Evolutionary conservation across 208 protist genomes (phyloP), one percentile per base, ranked within the genome.

Genomic region (Leishmania gerbilli): DNA sequence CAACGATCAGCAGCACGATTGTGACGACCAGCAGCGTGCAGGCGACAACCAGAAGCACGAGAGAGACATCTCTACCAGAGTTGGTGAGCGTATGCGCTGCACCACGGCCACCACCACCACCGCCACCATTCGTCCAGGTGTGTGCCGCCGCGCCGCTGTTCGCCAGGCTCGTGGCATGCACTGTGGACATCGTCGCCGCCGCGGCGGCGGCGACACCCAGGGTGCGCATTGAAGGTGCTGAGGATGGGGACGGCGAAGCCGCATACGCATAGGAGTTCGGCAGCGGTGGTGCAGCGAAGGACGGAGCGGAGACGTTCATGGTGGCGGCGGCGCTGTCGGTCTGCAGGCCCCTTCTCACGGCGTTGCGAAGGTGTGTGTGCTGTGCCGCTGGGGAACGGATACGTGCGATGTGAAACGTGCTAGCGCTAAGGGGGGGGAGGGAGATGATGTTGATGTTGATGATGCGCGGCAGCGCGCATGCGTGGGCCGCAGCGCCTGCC

Each of bases 11-110:
- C 0, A 79, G 40, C 4, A 21, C 60, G 31, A 71, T 24, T 0
- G 45, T 51, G 24, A 79, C 45, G 45, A 58, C 47, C 55, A 79
- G 62, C 55, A 79, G n/a, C 34, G 47, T 55, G 45, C 76, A 79
- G 17, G 64, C 15, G 19, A 71, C 62, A 51, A 58, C 27, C 19
- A 79, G 45, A 34, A 79, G 40, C 19, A 45, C 76, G 9, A 55
- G 8, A 56, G 71, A 55, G 55, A 34, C 9, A 58, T 53, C 40
- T 21, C 5, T 40, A 42, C 74, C 34, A 47, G 19, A 27, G 47
- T 8, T 40, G 74, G 55, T 49, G 76, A 56, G 60, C 31, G 45
- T 21, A 3, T 19, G 31, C 51, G 69, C 21, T 1, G 19, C 45
- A 0, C 45, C 11, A 27, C 19, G 11, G 45, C 45, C 9, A 53